Conservation (phyloP, 2,329 filamentous ascomycete species). For the Fusarium sp. region DNA sequence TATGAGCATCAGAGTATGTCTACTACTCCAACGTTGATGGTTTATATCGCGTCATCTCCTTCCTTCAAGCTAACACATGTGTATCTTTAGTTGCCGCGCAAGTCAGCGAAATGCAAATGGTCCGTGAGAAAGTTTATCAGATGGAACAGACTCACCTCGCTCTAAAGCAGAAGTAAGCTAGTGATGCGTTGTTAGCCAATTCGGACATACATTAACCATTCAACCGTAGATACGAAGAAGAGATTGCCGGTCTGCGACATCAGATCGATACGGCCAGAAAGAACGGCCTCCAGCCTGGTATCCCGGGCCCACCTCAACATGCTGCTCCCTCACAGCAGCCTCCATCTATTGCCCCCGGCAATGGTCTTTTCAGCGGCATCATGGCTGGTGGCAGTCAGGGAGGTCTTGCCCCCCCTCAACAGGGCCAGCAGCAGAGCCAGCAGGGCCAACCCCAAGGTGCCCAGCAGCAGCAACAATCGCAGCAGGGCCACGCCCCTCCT, state of each 20-base stretch:
- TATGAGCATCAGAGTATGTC: slow-evolving; percentile 94
- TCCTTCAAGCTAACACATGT: slow-evolving; percentile 41
- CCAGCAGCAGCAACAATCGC: slow-evolving; percentile 61
- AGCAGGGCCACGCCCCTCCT: slow-evolving; percentile 70
- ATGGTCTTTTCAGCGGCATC: slow-evolving; percentile 93
- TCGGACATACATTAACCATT: slow-evolving; percentile 11
- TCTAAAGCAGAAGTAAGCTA: slow-evolving; percentile 88
- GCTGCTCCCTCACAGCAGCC: slow-evolving; percentile 85
- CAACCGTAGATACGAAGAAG: slow-evolving; percentile 86
- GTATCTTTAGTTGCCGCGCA: slow-evolving; percentile 80
- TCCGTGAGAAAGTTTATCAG: slow-evolving; percentile 91
- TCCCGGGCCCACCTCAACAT: slow-evolving; percentile 79
- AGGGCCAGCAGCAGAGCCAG: slow-evolving; percentile 69
- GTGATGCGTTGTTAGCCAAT: neutral
- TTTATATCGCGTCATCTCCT: slow-evolving; percentile 21
- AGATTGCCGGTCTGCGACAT: slow-evolving; percentile 85
- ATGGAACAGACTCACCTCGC: slow-evolving; percentile 91
- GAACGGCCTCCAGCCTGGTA: slow-evolving; percentile 67
- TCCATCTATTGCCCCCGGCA: slow-evolving; percentile 90
- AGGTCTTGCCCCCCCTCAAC: slow-evolving; percentile 83
- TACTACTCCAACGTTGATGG: slow-evolving; percentile 16
- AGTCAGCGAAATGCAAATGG: slow-evolving; percentile 94
- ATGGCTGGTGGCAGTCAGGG: slow-evolving; percentile 91
- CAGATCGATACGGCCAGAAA: slow-evolving; percentile 85
- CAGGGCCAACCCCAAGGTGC: slow-evolving; percentile 59